Evolutionary conservation across 2,329 filamentous ascomycete genomes (phyloP).

Genomic region (Mollisiaceae sp.): DNA sequence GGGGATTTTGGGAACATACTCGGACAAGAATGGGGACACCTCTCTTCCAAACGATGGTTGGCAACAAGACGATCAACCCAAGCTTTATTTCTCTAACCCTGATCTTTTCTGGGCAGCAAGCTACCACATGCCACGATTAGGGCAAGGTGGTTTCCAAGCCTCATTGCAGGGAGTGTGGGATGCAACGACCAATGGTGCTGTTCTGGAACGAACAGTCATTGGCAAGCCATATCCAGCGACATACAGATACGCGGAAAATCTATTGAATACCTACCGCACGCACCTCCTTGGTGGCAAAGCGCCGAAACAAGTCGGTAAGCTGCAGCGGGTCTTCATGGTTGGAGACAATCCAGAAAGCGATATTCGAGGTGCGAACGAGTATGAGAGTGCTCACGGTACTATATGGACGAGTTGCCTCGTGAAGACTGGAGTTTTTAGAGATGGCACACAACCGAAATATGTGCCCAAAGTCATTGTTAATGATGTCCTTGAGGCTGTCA

Average conservation of each 20-base stretch:
- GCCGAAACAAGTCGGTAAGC: constrained; percentile 46
- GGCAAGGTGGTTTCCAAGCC: constrained; percentile 88
- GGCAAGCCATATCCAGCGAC: constrained; percentile 83
- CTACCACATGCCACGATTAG: constrained; percentile 84
- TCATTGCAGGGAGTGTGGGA: constrained; percentile 82
- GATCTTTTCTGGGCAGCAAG: constrained; percentile 89
- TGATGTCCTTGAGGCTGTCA: constrained; percentile 77
- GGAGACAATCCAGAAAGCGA: constrained; percentile 91
- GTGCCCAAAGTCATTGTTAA: constrained; percentile 70
- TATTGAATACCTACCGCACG: constrained; percentile 65
- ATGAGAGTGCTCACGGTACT: constrained; percentile 67
- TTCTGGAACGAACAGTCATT: constrained; percentile 69
- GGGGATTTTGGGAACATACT: constrained; percentile 84
- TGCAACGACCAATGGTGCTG: constrained; percentile 66
- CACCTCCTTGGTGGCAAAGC: constrained; percentile 27
- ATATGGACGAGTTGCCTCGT: constrained; percentile 81
- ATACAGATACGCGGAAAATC: constrained; percentile 82
- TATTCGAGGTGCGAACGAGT: constrained; percentile 85
- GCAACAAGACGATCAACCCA: constrained; percentile 80
- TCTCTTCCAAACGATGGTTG: constrained; percentile 76
- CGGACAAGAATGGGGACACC: constrained; percentile 68
- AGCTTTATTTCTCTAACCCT: constrained; percentile 85
- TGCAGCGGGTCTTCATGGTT: constrained; percentile 89
- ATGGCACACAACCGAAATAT: constrained; percentile 59
- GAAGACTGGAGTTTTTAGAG: constrained; percentile 76